Conservation (phyloP, 2,329 filamentous ascomycete genomes). For the Xylaria hypoxylon region DNA sequence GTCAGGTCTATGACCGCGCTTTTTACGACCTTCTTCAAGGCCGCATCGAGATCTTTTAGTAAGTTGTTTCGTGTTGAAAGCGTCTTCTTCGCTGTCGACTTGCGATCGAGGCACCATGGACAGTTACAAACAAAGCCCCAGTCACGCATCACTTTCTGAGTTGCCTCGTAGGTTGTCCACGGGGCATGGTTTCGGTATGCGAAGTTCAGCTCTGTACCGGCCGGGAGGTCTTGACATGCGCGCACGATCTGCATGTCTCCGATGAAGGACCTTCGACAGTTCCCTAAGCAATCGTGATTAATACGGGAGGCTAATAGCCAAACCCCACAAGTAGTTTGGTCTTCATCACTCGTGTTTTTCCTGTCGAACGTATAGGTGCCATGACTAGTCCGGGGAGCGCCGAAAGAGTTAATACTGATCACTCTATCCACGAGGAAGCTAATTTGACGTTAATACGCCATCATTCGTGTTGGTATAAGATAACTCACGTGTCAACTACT, state of each 20-base stretch:
- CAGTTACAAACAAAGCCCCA: conserved; percentile 61
- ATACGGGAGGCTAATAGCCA: conserved; percentile 62
- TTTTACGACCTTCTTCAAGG: neutral
- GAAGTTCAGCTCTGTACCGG: conserved; percentile 60
- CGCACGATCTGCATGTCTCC: conserved; percentile 66
- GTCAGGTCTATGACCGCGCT: neutral
- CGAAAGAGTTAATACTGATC: conserved; percentile 59
- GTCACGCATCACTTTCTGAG: conserved; percentile 46
- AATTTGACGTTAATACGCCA: conserved; percentile 36
- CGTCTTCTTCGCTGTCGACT: conserved; percentile 34
- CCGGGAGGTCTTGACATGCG: conserved; percentile 57
- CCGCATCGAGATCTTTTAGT: conserved; percentile 2
- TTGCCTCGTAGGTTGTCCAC: conserved; percentile 46
- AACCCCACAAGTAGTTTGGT: conserved; percentile 54
- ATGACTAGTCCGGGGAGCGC: conserved; percentile 46
- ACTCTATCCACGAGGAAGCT: conserved; percentile 60
- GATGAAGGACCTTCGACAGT: conserved; percentile 62
- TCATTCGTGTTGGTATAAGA: conserved; percentile 6
- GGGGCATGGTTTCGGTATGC: conserved; percentile 51
- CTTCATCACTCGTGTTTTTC: neutral
- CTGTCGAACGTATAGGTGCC: neutral
- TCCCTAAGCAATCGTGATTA: conserved; percentile 65
- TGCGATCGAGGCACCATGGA: conserved; percentile 51
- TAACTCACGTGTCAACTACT: conserved; percentile 60
- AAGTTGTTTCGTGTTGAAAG: conserved; percentile 40